Evolutionary conservation across 73 alveolate species (phyloP), one percentile per base, ranked within the genome.

Genomic region (Chromera velia): DNA sequence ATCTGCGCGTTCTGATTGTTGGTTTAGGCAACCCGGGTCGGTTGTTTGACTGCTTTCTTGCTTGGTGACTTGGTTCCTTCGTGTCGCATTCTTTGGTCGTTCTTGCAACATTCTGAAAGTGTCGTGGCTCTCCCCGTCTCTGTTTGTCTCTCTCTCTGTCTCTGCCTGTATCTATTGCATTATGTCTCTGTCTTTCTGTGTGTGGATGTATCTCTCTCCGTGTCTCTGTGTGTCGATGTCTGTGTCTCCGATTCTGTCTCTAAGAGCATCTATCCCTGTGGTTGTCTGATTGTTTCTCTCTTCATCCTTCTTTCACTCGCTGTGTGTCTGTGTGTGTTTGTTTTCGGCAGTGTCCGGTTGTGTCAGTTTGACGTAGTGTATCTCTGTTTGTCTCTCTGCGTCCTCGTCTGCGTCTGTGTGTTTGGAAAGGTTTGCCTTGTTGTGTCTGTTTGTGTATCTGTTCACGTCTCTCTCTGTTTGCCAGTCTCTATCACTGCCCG

Each of bases 81-180:
- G n/a, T n/a, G n/a, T n/a, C n/a, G n/a, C n/a, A n/a, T n/a, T n/a
- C n/a, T n/a, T n/a, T n/a, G n/a, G n/a, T n/a, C n/a, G n/a, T n/a
- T n/a, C n/a, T n/a, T n/a, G n/a, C n/a, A n/a, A n/a, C n/a, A n/a
- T n/a, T n/a, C n/a, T n/a, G n/a, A n/a, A n/a, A n/a, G n/a, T n/a
- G n/a, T n/a, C n/a, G n/a, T n/a, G n/a, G n/a, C n/a, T n/a, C n/a
- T n/a, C n/a, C n/a, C n/a, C n/a, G n/a, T n/a, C n/a, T n/a, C n/a
- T n/a, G n/a, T n/a, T n/a, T n/a, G n/a, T n/a, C n/a, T n/a, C n/a
- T 62, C 30, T 62, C 70, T 62, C 32, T 62, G 70, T 62, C 32
- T 62, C 32, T 62, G 32, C 26, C 32, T 62, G 70, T 62, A 10
- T 62, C 32, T 62, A 30, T 62, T 27, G 10, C 70, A 18, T 27